phyloP scores from a whole-genome alignment of 31 red algal genomes.

The Pterothamnion heteromorphum region DNA sequence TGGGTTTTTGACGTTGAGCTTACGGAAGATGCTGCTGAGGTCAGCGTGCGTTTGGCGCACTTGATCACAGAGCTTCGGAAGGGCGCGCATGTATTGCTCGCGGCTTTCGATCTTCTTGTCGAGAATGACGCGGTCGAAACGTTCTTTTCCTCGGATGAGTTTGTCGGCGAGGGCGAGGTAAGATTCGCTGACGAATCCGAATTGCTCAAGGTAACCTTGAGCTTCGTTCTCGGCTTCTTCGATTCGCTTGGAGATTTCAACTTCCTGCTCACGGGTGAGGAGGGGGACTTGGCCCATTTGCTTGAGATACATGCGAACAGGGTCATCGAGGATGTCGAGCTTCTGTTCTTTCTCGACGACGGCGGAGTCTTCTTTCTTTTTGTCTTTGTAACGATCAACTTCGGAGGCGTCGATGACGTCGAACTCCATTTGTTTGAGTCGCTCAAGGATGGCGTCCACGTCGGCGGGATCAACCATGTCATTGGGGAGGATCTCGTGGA shows the following conservation, averaged over 20 bases:
- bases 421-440: neutral
- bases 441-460: neutral
- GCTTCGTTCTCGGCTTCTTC: neutral
- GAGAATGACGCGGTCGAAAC: neutral
- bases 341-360: neutral
- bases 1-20: neutral
- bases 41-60: neutral
- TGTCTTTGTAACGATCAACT: neutral
- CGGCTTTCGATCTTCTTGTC: neutral
- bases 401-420: neutral
- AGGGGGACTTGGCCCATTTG: neutral
- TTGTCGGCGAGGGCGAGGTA: neutral
- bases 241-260: constrained; percentile 5
- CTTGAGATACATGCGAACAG: constrained; percentile 2
- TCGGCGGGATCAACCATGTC: neutral
- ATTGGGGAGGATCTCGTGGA: neutral
- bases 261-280: neutral
- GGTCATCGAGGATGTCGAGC: neutral
- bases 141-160: neutral
- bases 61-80: neutral
- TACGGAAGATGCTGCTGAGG: neutral
- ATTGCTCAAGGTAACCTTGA: neutral
- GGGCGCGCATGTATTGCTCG: neutral
- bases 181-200: neutral
- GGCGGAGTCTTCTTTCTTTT: neutral